Percentiles rank a stretch among this genome's conserved stretches.
phyloP scores from a whole-genome alignment of 768 basidiomycete species.

The Pholiota conissans region DNA sequence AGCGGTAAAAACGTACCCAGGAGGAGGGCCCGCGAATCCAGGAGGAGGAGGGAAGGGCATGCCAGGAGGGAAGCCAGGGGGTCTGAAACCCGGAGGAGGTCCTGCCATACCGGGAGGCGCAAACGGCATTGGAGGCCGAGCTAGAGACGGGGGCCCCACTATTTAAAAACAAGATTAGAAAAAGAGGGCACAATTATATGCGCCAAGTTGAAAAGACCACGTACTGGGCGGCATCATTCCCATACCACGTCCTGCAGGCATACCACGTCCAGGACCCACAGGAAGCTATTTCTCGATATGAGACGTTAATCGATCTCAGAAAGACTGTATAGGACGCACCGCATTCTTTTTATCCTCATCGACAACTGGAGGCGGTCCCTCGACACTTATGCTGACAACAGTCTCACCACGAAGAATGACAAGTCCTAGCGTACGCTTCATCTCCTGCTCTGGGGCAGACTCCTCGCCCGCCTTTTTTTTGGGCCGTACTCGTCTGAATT shows the following conservation, averaged over 20 bases:
- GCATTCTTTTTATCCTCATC: constrained; percentile 88
- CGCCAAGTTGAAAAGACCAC: constrained; percentile 25
- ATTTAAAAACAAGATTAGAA: constrained; percentile 17
- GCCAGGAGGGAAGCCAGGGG: constrained; percentile 81
- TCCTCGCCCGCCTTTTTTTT: constrained; percentile 91
- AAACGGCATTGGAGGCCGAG: constrained; percentile 69
- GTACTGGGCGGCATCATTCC: constrained; percentile 88
- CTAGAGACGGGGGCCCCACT: constrained; percentile 64
- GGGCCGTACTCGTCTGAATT: constrained; percentile 88
- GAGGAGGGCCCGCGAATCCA: constrained; percentile 79
- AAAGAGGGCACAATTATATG: not conserved
- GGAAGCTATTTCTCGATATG: constrained; percentile 54
- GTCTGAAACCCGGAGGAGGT: constrained; percentile 82
- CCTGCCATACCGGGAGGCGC: constrained; percentile 82
- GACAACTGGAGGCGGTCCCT: constrained; percentile 90
- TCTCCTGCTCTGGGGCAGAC: constrained; percentile 80
- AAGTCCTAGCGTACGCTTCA: constrained; percentile 95
- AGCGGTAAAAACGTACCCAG: constrained; percentile 57
- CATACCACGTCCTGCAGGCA: constrained; percentile 97
- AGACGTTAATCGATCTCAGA: constrained; percentile 3
- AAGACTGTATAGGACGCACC: constrained; percentile 40
- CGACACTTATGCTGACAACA: constrained; percentile 92
- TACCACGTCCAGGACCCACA: constrained; percentile 89
- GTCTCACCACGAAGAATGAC: constrained; percentile 97
- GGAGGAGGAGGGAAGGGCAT: constrained; percentile 82